These are phyloP conservation scores for Neonectria punicea DNA, from an alignment of 2,329 filamentous ascomycete genomes.

Conservation along the genomic window DNA sequence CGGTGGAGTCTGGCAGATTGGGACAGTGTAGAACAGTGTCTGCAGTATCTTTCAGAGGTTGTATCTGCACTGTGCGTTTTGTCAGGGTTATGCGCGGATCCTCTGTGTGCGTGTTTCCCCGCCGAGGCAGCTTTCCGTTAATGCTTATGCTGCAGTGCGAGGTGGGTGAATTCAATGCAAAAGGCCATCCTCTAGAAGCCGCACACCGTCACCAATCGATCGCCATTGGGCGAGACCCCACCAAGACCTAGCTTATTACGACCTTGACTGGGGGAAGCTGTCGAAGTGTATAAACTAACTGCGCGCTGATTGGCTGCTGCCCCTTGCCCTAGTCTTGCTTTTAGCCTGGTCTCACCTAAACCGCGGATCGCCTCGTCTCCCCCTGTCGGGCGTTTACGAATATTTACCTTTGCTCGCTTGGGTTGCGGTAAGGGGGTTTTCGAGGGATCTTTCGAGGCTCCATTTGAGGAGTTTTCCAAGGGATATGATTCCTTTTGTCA, in stretches of 20 bases:
- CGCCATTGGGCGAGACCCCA: constrained; percentile 10
- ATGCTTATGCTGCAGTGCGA: neutral
- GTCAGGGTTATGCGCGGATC: neutral
- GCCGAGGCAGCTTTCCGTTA: neutral
- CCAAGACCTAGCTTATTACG: constrained; percentile 13
- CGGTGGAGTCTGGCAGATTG: neutral
- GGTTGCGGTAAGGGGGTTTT: neutral
- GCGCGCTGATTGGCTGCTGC: constrained; percentile 1
- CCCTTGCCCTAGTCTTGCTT: neutral
- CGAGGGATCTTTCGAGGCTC: neutral
- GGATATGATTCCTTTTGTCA: neutral
- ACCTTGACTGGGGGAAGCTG: neutral
- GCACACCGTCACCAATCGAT: neutral
- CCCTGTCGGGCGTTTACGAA: neutral
- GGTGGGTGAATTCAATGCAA: constrained; percentile 11
- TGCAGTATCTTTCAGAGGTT: neutral
- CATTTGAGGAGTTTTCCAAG: neutral
- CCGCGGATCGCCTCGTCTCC: neutral
- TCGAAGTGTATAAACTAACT: neutral
- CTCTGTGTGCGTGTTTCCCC: neutral
- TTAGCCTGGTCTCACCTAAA: neutral
- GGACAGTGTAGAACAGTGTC: constrained; percentile 1
- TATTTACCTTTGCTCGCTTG: neutral
- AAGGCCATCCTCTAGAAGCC: constrained; percentile 8
- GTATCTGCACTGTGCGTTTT: neutral